Evolutionary conservation across 805 yeast genomes (phyloP).

Genomic region (Ogataea degrootiae): DNA sequence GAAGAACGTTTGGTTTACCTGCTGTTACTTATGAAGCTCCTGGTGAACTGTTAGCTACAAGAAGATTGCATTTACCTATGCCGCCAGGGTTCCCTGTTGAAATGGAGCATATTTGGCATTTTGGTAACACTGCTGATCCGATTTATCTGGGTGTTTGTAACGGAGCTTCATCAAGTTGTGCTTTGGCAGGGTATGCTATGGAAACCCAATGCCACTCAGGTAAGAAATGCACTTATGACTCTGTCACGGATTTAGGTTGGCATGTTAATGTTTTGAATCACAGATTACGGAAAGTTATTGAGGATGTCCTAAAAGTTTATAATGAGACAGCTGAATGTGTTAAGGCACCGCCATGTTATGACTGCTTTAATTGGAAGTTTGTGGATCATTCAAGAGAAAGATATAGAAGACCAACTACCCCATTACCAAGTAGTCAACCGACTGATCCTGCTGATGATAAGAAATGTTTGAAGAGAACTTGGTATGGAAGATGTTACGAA

Average conservation of each 20-base stretch:
- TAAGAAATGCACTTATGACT: slow-evolving; percentile 80
- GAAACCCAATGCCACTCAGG: slow-evolving; percentile 95
- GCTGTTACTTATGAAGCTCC: slow-evolving; percentile 91
- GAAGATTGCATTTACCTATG: slow-evolving; percentile 80
- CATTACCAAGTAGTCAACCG: slow-evolving; percentile 19
- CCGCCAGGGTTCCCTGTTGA: slow-evolving; percentile 85
- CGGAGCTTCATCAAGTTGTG: slow-evolving; percentile 86
- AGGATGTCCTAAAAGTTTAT: slow-evolving; percentile 65
- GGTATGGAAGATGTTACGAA: slow-evolving; percentile 54
- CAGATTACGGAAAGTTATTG: slow-evolving; percentile 85
- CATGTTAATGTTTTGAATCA: slow-evolving; percentile 83
- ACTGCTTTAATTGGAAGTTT: slow-evolving; percentile 86
- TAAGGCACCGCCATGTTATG: slow-evolving; percentile 78
- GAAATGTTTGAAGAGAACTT: slow-evolving; percentile 47
- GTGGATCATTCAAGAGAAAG: slow-evolving; percentile 42
- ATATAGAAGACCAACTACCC: slow-evolving; percentile 26
- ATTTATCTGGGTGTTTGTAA: slow-evolving; percentile 94
- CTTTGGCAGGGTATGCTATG: slow-evolving; percentile 94
- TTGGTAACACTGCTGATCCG: slow-evolving; percentile 97
- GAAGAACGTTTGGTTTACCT: slow-evolving; percentile 87
- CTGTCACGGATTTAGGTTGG: slow-evolving; percentile 88
- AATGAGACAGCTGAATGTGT: slow-evolving; percentile 74
- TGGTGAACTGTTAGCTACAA: slow-evolving; percentile 80
- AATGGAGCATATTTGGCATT: slow-evolving; percentile 85
- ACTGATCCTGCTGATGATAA: slow-evolving; percentile 32